Evolutionary conservation across 768 basidiomycete genomes (phyloP).

Genomic region (Naganishia onofrii): DNA sequence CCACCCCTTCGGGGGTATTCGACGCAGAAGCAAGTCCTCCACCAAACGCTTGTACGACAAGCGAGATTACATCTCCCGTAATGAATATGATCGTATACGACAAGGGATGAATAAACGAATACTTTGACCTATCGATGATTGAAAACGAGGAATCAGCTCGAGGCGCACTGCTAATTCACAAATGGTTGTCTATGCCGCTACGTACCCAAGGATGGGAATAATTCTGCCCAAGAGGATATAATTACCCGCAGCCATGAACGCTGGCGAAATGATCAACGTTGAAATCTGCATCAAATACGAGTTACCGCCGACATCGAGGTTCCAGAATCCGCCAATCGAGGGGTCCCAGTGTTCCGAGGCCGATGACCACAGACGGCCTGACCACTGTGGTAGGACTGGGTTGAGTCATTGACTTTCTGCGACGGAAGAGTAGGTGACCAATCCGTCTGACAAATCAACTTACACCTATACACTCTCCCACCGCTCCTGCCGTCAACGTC

Average conservation of each 20-base stretch:
- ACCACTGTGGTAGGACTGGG: too few species aligned
- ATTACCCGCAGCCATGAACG: conserved; percentile 60
- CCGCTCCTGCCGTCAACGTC: conserved; percentile 30
- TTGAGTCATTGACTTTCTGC: too few species aligned
- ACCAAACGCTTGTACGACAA: conserved; percentile 66
- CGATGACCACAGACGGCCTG: conserved; percentile 18
- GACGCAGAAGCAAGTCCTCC: conserved; percentile 60
- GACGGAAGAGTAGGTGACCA: too few species aligned
- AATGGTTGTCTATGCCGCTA: too few species aligned
- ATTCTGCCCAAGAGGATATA: conserved; percentile 60
- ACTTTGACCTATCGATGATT: conserved; percentile 22
- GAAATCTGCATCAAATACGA: conserved; percentile 52
- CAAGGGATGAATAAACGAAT: conserved; percentile 34
- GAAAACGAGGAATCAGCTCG: too few species aligned
- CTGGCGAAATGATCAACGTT: conserved; percentile 61
- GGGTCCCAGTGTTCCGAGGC: conserved; percentile 13
- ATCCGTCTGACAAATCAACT: too few species aligned
- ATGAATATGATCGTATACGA: conserved; percentile 49
- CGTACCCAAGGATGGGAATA: conserved; percentile 12
- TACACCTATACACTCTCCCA: conserved; percentile 29
- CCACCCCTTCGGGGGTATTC: conserved; percentile 37
- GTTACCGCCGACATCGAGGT: background rate
- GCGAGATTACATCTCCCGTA: conserved; percentile 60
- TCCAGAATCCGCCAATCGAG: conserved; percentile 12
- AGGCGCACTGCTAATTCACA: too few species aligned